phyloP scores from a whole-genome alignment of 228 moss, liverwort and hornwort genomes.

The Sphagnum fallax region DNA sequence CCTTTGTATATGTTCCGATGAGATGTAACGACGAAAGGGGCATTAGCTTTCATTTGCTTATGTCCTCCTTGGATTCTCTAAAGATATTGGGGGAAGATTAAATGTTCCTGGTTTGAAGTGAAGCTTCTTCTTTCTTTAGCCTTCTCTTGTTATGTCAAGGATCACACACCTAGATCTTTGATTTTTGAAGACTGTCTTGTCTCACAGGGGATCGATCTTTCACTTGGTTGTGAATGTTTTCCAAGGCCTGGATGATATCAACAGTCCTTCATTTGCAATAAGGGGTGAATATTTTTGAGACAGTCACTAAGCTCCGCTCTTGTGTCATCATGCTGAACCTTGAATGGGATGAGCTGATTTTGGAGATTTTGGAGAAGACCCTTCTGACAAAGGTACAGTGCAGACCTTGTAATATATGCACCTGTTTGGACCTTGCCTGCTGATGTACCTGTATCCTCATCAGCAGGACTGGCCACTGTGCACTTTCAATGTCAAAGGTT shows the following conservation, averaged over 20 bases:
- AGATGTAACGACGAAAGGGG: too few species aligned
- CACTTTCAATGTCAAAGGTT: too few species aligned
- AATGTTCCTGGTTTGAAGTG: too few species aligned
- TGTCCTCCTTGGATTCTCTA: too few species aligned
- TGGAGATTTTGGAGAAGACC: constrained; percentile 86
- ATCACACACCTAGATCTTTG: too few species aligned
- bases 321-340: constrained; percentile 99
- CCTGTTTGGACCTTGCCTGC: too few species aligned
- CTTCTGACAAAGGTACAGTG: constrained; percentile 15
- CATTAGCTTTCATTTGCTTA: too few species aligned
- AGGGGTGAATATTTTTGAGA: constrained; percentile 91
- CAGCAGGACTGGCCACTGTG: too few species aligned
- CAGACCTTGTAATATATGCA: too few species aligned
- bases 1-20: background rate
- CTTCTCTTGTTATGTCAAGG: background rate
- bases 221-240: constrained; percentile 82
- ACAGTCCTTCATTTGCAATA: constrained; percentile 76
- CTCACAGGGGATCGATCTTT: constrained; percentile 74
- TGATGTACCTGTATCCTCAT: too few species aligned
- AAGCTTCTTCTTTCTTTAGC: background rate
- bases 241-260: constrained; percentile 86
- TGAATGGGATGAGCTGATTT: constrained; percentile 94
- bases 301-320: constrained; percentile 92
- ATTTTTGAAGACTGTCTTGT: background rate
- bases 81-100: too few species aligned